phyloP scores from a whole-genome alignment of 2,329 filamentous ascomycete genomes.

The Fusarium sp. region DNA sequence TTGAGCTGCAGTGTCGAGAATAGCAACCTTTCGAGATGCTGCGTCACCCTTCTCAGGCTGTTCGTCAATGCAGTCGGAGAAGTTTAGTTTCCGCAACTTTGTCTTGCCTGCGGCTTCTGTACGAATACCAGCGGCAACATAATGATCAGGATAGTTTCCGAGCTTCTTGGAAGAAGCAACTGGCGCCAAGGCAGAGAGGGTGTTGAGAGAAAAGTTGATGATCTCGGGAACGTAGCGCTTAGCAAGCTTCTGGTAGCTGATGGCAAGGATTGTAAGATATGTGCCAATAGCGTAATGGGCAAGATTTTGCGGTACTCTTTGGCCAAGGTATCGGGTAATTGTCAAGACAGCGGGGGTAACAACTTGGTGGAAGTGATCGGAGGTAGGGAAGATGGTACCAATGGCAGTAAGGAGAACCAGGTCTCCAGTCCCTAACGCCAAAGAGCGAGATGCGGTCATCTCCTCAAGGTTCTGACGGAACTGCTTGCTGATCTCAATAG shows the following conservation, averaged over 20 bases:
- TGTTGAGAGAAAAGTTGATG: constrained; percentile 83
- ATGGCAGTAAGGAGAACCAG: constrained; percentile 87
- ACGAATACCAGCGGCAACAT: constrained; percentile 65
- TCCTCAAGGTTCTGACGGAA: constrained; percentile 80
- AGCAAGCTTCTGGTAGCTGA: constrained; percentile 86
- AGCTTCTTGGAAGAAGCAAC: constrained; percentile 60
- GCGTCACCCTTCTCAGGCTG: constrained; percentile 53
- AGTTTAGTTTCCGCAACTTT: constrained; percentile 66
- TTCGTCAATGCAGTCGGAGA: constrained; percentile 67
- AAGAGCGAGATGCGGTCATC: constrained; percentile 63
- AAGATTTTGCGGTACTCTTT: constrained; percentile 76
- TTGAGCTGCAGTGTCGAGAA: constrained; percentile 72
- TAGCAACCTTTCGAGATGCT: constrained; percentile 65
- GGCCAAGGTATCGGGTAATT: constrained; percentile 86
- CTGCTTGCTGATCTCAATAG: constrained; percentile 79
- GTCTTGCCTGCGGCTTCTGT: constrained; percentile 60
- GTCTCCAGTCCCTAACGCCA: constrained; percentile 75
- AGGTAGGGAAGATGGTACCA: constrained; percentile 89
- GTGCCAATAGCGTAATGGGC: constrained; percentile 79
- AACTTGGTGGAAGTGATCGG: constrained; percentile 96
- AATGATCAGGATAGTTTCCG: constrained; percentile 73
- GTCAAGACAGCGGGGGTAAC: constrained; percentile 89
- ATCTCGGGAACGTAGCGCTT: constrained; percentile 93
- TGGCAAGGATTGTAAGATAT: constrained; percentile 81
- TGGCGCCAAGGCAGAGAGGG: constrained; percentile 76